phyloP scores from a whole-genome alignment of 148 eudicot genomes.

The Vaccinium corymbosum region DNA sequence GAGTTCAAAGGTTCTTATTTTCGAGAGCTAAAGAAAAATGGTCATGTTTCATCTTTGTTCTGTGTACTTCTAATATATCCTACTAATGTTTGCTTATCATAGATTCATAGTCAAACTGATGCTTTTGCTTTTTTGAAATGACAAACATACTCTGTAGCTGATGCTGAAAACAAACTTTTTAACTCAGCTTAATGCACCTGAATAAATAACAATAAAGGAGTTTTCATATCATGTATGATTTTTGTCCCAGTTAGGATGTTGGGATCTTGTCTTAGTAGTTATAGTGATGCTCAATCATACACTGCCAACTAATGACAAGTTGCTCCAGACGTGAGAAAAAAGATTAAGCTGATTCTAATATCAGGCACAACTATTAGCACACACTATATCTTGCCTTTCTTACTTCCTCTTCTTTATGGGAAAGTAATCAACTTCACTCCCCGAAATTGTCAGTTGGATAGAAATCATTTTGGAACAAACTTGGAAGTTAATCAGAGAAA shows the following conservation, averaged over 20 bases:
- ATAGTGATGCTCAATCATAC: neutral
- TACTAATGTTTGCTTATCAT: neutral
- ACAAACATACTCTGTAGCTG: neutral
- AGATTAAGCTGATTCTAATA: neutral
- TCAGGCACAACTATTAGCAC: neutral
- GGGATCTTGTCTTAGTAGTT: neutral
- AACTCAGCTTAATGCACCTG: neutral
- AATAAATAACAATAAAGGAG: neutral
- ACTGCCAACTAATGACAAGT: constrained; percentile 3
- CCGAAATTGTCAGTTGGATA: neutral
- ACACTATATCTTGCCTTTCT: neutral
- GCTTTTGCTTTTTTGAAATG: neutral
- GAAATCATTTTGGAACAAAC: neutral
- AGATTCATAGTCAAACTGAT: neutral
- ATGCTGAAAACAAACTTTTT: neutral
- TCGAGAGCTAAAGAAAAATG: neutral
- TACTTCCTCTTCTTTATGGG: neutral
- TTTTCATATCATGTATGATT: neutral
- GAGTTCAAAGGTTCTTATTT: neutral
- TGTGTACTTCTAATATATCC: neutral
- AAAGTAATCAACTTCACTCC: neutral
- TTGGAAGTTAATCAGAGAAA: neutral
- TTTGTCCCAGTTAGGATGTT: neutral
- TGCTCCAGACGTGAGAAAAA: neutral
- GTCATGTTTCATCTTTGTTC: neutral